Evolutionary conservation across 108 stramenopile genomes (phyloP).

Genomic region (Conticribra guillardii): DNA sequence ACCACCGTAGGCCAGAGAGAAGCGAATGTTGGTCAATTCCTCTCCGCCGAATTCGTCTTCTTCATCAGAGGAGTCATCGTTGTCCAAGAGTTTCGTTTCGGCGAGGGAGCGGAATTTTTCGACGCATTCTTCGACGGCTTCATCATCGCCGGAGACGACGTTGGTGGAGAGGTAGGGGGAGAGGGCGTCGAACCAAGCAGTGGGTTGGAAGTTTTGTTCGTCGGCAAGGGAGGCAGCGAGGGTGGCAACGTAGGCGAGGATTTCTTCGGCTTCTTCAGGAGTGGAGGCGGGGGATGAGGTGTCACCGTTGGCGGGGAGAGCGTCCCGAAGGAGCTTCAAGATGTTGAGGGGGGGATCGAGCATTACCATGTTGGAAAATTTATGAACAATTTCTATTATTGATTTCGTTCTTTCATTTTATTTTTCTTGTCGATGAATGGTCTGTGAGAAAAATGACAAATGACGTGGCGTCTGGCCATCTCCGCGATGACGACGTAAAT

Average conservation of each 20-base stretch:
- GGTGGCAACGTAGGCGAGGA: slow-evolving; percentile 82
- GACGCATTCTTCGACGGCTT: slow-evolving; percentile 29
- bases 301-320: slow-evolving; percentile 48
- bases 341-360: slow-evolving; percentile 73
- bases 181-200: slow-evolving; percentile 64
- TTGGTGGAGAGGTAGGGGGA: slow-evolving; percentile 62
- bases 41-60: slow-evolving; percentile 91
- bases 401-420: too few relatives aligned
- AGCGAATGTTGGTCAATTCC: slow-evolving; percentile 92
- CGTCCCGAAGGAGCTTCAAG: slow-evolving; percentile 61
- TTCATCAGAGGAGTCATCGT: slow-evolving; percentile 78
- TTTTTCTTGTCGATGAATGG: too few relatives aligned
- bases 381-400: too few relatives aligned
- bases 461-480: too few relatives aligned
- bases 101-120: slow-evolving; percentile 59
- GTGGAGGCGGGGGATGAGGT: neutral
- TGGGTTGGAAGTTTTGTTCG: slow-evolving; percentile 56
- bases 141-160: neutral
- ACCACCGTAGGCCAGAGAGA: slow-evolving; percentile 97
- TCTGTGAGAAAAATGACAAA: too few relatives aligned
- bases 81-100: slow-evolving; percentile 54
- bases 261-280: slow-evolving; percentile 51
- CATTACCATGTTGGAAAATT: slow-evolving; percentile 59
- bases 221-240: slow-evolving; percentile 69
- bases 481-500: too few relatives aligned